Evolutionary conservation across 495 filamentous ascomycete species (phyloP).

Genomic region (Penicillium cosmopolitanum): DNA sequence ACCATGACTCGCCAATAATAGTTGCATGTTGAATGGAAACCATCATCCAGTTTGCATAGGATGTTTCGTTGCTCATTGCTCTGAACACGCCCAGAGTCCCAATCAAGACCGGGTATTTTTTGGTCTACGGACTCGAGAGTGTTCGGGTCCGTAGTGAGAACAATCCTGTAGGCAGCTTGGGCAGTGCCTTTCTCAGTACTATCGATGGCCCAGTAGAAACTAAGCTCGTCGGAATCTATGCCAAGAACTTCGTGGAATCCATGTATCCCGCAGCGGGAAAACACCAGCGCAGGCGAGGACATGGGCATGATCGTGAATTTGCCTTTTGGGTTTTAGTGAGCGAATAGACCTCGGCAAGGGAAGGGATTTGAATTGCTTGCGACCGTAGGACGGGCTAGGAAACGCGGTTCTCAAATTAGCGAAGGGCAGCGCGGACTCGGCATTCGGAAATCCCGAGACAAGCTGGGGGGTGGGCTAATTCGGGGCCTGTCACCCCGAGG

Average conservation of each 20-base stretch:
- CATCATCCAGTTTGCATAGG: constrained; percentile 24
- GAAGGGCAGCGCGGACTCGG: background rate
- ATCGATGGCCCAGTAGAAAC: constrained; percentile 31
- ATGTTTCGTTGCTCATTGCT: constrained; percentile 32
- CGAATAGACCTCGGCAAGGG: background rate
- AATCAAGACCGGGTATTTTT: constrained; percentile 12
- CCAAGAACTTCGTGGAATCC: constrained; percentile 35
- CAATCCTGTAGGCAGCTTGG: constrained; percentile 30
- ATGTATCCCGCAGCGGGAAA: constrained; percentile 34
- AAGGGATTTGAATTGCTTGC: too few relatives aligned
- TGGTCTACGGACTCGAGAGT: constrained; percentile 1
- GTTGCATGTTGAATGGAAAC: constrained; percentile 29
- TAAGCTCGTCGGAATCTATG: constrained; percentile 31
- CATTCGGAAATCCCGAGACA: constrained; percentile 4
- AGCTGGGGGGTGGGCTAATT: background rate
- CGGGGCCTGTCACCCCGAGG: background rate
- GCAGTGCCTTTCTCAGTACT: constrained; percentile 3
- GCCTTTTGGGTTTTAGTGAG: background rate
- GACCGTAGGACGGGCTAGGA: background rate
- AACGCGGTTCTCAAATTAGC: background rate
- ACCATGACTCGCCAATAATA: constrained; percentile 31
- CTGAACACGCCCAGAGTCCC: constrained; percentile 31
- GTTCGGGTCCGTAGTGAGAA: constrained; percentile 16
- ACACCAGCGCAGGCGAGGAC: constrained; percentile 16
- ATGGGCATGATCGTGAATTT: background rate